Evolutionary conservation across 202 grass and related monocot genomes (phyloP), one percentile per base, ranked within the genome.

Genomic region (Panicum hallii): DNA sequence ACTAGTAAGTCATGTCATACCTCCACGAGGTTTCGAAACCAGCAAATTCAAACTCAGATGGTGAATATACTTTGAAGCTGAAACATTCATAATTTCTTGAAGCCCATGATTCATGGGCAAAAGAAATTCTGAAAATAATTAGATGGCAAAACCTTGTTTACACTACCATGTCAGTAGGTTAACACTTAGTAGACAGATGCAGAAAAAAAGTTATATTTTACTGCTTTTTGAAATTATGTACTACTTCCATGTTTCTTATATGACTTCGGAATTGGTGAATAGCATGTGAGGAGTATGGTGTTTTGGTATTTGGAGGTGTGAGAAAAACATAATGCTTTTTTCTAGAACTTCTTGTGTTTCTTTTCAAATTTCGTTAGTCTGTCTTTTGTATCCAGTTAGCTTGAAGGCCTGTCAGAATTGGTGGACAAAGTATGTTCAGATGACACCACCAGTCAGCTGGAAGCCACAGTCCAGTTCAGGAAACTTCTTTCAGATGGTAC

Each of bases 401-500:
- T 88, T 58, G 89, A 83, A 64, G 90, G 85, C 74, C 83, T 98
- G 11, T 90, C 84, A 57, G 78, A 83, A 67, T 55, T 95, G 71
- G 79, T 87, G 4, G 84, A 98, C 46, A 89, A 92, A 82, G n/a
- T 95, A 9, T 90, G 83, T 71, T 98, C 95, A 82, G 89, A 92
- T 69, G 85, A 95, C 82, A 56, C 65, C 65, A 9, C 69, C 79
- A 63, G 68, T 74, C 95, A 98, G 43, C 60, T 95, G 15, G 91
- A 95, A 95, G 89, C 87, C 78, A 90, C 86, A 70, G 58, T 82
- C 42, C 71, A 91, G 71, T 90, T 95, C 82, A 95, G 89, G 75
- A 95, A 87, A 81, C 90, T 98, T 78, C 85, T 98, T 22, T 92
- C 93, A 79, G 82, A 84, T 5, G 93, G 95, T 98, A 93, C 32